Percentiles rank a stretch among this genome's conserved stretches.
Evolutionary conservation across 192 early-diverging fungal genomes (phyloP).

Genomic region (Entophlyctis helioformis): DNA sequence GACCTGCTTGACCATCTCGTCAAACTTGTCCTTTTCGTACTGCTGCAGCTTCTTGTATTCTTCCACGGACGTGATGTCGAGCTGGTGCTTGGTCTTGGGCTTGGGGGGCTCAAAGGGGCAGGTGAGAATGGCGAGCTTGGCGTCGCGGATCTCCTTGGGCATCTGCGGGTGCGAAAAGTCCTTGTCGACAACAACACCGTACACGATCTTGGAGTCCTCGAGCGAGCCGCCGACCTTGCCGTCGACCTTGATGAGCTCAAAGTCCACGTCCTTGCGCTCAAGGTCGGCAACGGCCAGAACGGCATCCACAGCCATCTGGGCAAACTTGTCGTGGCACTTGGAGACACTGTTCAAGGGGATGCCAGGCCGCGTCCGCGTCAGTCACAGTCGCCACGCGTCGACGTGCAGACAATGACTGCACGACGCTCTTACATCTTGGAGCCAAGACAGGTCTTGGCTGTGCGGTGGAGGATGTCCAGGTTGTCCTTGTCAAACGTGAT

Average conservation of each 20-base stretch:
- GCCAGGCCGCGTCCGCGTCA: no score
- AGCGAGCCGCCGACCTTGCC: constrained; percentile 97
- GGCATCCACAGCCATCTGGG: constrained; percentile 96
- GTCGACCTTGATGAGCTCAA: constrained; percentile 99
- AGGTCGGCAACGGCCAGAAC: constrained; percentile 95
- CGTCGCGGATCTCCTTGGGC: constrained; percentile 90
- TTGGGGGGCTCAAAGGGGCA: constrained; percentile 99
- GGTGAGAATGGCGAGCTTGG: constrained; percentile 96
- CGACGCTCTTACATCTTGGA: constrained; percentile 73
- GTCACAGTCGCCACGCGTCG: not conserved
- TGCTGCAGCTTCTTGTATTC: constrained; percentile 95
- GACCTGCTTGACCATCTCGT: constrained; percentile 91
- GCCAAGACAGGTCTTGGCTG: constrained; percentile 93
- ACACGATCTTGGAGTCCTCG: constrained; percentile 82
- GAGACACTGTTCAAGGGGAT: constrained; percentile 89
- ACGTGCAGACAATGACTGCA: not conserved
- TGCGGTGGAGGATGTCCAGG: constrained; percentile 77
- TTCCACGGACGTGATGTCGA: constrained; percentile 96
- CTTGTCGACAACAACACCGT: constrained; percentile 99
- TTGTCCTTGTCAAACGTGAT: constrained; percentile 76
- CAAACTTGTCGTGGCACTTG: constrained; percentile 96
- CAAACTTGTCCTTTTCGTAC: constrained; percentile 95
- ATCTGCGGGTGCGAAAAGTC: constrained; percentile 99
- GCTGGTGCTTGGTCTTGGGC: constrained; percentile 99
- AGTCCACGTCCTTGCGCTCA: constrained; percentile 98